phyloP scores from a whole-genome alignment of 1,284 basidiomycete genomes.

The Moesziomyces sp. region DNA sequence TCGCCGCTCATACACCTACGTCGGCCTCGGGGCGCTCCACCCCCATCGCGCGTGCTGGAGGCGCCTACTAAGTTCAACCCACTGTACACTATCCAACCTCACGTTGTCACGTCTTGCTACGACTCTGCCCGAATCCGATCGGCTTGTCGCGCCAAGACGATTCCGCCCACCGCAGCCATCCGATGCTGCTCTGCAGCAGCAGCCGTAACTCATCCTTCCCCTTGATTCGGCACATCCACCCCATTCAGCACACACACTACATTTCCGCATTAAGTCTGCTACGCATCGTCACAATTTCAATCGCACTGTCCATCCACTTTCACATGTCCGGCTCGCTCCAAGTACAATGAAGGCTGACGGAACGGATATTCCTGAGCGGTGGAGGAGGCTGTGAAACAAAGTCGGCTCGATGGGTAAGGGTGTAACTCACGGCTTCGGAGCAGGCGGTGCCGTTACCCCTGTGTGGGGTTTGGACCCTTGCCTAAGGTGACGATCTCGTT shows the following conservation, averaged over 20 bases:
- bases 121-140: background rate
- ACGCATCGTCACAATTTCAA: conserved; percentile 17
- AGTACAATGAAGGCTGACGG: too few species aligned
- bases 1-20: conserved; percentile 27
- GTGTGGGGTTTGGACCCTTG: too few species aligned
- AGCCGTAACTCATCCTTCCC: background rate
- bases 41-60: conserved; percentile 41
- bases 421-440: too few species aligned
- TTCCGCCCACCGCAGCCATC: background rate
- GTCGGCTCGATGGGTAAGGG: too few species aligned
- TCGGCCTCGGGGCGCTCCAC: conserved; percentile 48
- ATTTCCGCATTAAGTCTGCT: conserved; percentile 26
- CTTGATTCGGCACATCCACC: conserved; percentile 8
- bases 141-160: background rate
- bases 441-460: too few species aligned
- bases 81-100: background rate
- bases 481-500: too few species aligned
- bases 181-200: background rate
- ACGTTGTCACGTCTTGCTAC: background rate
- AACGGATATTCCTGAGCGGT: too few species aligned
- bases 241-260: conserved; percentile 9
- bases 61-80: conserved; percentile 18
- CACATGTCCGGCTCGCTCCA: background rate
- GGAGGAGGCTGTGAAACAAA: too few species aligned
- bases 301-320: background rate